Percentiles rank a stretch among this genome's conserved stretches.
phyloP scores from a whole-genome alignment of 352 stramenopile species.

The Phytophthora pluvialis region DNA sequence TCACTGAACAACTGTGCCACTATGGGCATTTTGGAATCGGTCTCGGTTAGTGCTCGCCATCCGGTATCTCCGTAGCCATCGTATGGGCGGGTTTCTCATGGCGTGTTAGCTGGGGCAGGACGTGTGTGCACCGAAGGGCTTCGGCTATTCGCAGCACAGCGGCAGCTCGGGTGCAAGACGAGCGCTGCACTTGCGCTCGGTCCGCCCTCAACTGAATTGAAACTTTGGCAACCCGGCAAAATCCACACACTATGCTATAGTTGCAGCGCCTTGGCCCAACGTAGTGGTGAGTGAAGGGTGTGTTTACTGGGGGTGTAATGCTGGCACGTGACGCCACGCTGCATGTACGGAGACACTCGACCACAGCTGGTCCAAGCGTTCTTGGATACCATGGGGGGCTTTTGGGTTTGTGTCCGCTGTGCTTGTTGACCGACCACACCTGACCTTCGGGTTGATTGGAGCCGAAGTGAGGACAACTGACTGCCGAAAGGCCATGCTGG shows the following conservation, averaged over 20 bases:
- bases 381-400: neutral
- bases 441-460: no score
- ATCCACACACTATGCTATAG: constrained; percentile 4
- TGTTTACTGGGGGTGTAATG: neutral
- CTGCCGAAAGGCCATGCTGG: constrained; percentile 3
- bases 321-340: constrained; percentile 4
- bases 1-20: constrained; percentile 28
- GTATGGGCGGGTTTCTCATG: constrained; percentile 25
- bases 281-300: no score
- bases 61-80: constrained; percentile 9
- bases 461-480: neutral
- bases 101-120: no score
- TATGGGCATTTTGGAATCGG: constrained; percentile 9
- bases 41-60: neutral
- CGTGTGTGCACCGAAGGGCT: no score
- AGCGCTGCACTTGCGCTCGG: constrained; percentile 13
- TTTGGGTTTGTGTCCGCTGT: neutral
- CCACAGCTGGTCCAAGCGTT: constrained; percentile 12
- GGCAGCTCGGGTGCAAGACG: neutral
- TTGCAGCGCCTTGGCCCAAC: no score
- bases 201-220: constrained; percentile 20
- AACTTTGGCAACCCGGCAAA: constrained; percentile 15
- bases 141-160: neutral
- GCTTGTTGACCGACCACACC: no score
- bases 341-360: constrained; percentile 16